Percentiles rank a stretch among this genome's conserved stretches.
phyloP scores from a whole-genome alignment of 225 moss, liverwort and hornwort genomes.

The Ulota crispa region DNA sequence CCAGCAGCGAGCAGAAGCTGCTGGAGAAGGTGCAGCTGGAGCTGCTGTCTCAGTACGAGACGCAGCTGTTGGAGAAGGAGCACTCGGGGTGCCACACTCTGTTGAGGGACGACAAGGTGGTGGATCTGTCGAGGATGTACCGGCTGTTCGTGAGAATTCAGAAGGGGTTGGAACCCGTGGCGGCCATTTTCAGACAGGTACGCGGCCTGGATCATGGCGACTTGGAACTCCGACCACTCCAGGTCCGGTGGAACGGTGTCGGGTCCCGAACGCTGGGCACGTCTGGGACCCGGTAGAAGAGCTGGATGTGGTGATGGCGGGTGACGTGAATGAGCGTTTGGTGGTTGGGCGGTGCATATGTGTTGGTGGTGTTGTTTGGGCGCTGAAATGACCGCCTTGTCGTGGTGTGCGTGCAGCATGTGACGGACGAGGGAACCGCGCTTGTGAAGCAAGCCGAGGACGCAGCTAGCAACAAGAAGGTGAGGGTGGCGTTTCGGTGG shows the following conservation, averaged over 20 bases:
- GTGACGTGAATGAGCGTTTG: not conserved
- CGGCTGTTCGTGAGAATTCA: constrained; percentile 79
- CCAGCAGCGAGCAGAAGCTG: constrained; percentile 48
- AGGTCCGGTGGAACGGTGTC: too few relatives aligned
- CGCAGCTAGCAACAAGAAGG: constrained; percentile 95
- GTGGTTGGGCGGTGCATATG: not conserved
- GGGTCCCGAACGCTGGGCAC: too few relatives aligned
- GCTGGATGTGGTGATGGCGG: not conserved
- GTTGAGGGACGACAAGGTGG: constrained; percentile 93
- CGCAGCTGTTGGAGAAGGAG: not conserved
- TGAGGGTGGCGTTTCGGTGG: constrained; percentile 18
- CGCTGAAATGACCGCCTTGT: not conserved
- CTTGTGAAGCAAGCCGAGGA: constrained; percentile 99
- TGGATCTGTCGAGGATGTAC: constrained; percentile 97
- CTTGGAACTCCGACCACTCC: not conserved
- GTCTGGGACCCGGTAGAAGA: too few relatives aligned
- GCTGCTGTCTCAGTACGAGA: not conserved
- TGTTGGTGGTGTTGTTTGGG: not conserved
- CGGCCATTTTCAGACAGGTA: constrained; percentile 85
- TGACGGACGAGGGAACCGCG: constrained; percentile 93
- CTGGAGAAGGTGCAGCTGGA: constrained; percentile 38
- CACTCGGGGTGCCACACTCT: constrained; percentile 76
- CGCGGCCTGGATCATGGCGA: not conserved
- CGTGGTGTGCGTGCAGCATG: constrained; percentile 62
- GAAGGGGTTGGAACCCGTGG: constrained; percentile 96